Evolutionary conservation across 768 basidiomycete species (phyloP).

Genomic region (Lentinula boryana): DNA sequence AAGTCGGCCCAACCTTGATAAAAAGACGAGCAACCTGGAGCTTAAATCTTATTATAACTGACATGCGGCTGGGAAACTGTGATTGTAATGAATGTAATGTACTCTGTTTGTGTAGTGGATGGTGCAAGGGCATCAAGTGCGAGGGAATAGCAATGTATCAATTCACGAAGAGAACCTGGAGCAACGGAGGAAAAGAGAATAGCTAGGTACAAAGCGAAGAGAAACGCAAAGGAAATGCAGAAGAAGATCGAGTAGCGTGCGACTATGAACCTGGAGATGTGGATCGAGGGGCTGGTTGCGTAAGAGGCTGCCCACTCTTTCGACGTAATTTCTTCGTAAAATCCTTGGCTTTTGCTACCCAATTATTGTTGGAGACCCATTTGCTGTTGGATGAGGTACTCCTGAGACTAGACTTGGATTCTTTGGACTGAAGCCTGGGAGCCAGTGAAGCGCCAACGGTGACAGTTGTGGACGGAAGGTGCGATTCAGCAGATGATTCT

Average conservation of each 20-base stretch:
- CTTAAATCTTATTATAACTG: background rate
- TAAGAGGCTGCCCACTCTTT: conserved; percentile 22
- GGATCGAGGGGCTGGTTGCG: conserved; percentile 5
- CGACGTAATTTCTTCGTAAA: conserved; percentile 39
- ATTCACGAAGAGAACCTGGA: background rate
- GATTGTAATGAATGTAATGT: conserved; percentile 1
- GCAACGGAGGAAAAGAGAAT: background rate
- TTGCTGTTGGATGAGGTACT: conserved; percentile 13
- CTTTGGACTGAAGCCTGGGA: conserved; percentile 27
- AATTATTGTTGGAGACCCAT: conserved; percentile 7
- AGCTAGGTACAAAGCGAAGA: background rate
- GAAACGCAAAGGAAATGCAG: conserved; percentile 3
- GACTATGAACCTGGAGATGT: background rate
- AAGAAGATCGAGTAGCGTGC: background rate
- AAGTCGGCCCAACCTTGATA: too few species aligned
- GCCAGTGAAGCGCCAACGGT: conserved; percentile 17
- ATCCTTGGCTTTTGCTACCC: conserved; percentile 31
- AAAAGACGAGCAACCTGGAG: too few species aligned
- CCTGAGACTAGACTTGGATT: conserved; percentile 22
- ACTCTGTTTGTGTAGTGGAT: background rate
- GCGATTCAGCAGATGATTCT: conserved; percentile 31
- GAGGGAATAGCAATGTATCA: conserved; percentile 1
- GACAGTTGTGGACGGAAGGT: conserved; percentile 21
- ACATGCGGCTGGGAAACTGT: background rate
- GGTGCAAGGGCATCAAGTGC: background rate